Percentiles rank a stretch among this genome's conserved stretches.
Evolutionary conservation across 2,329 filamentous ascomycete genomes (phyloP).

Genomic region (Aspergillus pseudoterreus): DNA sequence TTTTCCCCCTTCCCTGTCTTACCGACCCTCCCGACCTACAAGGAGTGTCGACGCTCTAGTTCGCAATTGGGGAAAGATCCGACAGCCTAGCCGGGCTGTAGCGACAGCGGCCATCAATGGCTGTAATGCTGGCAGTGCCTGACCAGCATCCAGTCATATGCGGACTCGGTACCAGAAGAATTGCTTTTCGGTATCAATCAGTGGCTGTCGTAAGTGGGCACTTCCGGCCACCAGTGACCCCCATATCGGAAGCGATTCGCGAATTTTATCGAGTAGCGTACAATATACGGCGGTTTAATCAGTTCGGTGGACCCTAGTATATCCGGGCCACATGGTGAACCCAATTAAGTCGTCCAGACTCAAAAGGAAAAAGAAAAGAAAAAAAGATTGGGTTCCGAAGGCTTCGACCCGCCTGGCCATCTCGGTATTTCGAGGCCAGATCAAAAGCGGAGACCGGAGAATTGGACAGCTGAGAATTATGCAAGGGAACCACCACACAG

Average conservation of each 20-base stretch:
- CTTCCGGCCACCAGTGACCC: neutral
- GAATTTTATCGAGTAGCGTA: conserved; percentile 5
- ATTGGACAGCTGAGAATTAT: neutral
- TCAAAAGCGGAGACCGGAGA: neutral
- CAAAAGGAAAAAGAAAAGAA: neutral
- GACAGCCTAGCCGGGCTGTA: conserved; percentile 11
- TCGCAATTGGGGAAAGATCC: conserved; percentile 11
- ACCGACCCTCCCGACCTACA: conserved; percentile 19
- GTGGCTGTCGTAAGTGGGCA: neutral
- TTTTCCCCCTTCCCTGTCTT: too few species aligned
- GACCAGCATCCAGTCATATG: conserved; percentile 8
- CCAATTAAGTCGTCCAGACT: conserved; percentile 1
- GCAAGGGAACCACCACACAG: neutral
- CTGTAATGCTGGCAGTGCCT: conserved; percentile 5
- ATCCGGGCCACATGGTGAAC: conserved; percentile 17
- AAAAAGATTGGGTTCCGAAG: neutral
- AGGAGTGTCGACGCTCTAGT: conserved; percentile 12
- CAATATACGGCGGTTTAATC: conserved; percentile 4
- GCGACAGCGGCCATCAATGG: conserved; percentile 7
- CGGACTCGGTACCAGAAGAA: conserved; percentile 3
- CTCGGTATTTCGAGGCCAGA: conserved; percentile 2
- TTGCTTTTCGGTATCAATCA: conserved; percentile 3
- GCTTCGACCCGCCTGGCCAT: neutral
- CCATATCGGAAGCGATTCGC: neutral
- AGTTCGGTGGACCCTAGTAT: conserved; percentile 13